Evolutionary conservation across 306 rosid species (phyloP).

Genomic region (Dryas drummondii): DNA sequence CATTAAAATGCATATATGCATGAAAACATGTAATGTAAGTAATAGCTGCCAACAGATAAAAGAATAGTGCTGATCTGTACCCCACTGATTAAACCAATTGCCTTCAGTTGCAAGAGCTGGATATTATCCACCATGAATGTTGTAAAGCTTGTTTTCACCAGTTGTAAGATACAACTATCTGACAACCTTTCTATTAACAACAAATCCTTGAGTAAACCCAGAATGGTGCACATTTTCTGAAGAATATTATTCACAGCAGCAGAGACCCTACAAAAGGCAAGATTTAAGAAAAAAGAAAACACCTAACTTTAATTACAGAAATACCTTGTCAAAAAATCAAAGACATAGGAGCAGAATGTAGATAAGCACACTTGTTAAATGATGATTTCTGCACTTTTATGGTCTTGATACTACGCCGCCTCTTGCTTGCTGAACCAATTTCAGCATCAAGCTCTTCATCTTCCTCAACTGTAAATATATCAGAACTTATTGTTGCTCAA

Average conservation of each 20-base stretch:
- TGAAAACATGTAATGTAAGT: conserved; percentile 7
- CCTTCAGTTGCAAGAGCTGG: conserved; percentile 95
- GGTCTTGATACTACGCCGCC: conserved; percentile 68
- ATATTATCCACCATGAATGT: conserved; percentile 92
- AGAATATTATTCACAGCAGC: conserved; percentile 76
- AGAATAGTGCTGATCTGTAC: conserved; percentile 48
- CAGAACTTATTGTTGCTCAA: neutral
- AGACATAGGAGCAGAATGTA: conserved; percentile 14
- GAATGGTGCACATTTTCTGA: conserved; percentile 94
- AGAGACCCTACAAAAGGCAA: conserved; percentile 65
- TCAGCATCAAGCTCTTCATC: conserved; percentile 73
- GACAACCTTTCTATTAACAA: conserved; percentile 87
- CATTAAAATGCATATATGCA: neutral
- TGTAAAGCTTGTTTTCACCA: conserved; percentile 85
- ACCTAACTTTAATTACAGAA: conserved; percentile 23
- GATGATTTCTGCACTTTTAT: conserved; percentile 63
- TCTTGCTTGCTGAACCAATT: conserved; percentile 81
- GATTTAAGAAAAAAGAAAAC: conserved; percentile 27
- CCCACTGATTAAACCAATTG: conserved; percentile 86
- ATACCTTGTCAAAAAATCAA: conserved; percentile 7
- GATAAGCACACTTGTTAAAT: conserved; percentile 61
- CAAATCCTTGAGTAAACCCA: conserved; percentile 88
- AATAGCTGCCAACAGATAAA: conserved; percentile 16
- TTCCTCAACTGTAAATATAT: conserved; percentile 54
- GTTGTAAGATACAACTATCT: conserved; percentile 92